These are phyloP conservation scores for Azolla pinnata DNA, from an alignment of 75 land plant species.

Conservation along the genomic window DNA sequence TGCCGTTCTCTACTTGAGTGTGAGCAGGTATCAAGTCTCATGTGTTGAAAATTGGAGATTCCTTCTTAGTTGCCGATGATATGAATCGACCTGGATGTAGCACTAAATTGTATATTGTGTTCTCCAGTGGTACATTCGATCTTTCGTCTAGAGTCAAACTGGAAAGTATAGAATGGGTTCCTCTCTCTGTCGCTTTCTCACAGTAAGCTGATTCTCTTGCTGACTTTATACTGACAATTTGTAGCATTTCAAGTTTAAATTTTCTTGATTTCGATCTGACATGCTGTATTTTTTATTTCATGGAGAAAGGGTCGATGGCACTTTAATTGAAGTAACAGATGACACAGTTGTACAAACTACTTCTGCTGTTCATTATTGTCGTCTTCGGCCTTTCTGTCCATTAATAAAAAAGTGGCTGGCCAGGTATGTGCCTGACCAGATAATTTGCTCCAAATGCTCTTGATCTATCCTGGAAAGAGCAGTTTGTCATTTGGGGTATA, in stretches of 20 bases:
- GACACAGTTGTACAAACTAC: neutral
- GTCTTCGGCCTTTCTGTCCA: conserved; percentile 4
- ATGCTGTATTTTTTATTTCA: too few species aligned
- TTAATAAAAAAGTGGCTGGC: neutral
- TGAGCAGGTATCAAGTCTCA: neutral
- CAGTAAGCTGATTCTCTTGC: neutral
- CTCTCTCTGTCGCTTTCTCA: neutral
- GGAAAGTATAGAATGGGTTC: conserved; percentile 1
- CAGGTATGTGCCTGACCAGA: too few species aligned
- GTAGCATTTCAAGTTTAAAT: too few species aligned
- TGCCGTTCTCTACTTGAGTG: too few species aligned
- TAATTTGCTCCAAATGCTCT: too few species aligned
- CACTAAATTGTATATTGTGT: neutral
- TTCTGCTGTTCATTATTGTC: neutral
- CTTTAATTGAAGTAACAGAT: too few species aligned
- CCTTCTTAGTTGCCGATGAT: neutral
- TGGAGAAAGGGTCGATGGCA: too few species aligned
- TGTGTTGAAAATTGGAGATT: neutral
- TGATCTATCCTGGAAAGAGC: too few species aligned
- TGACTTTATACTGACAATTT: too few species aligned
- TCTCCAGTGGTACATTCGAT: neutral
- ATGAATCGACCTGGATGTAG: neutral
- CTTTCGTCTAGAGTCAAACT: neutral
- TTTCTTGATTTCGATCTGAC: too few species aligned
- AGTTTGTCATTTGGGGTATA: too few species aligned